These are phyloP conservation scores for Umbelopsis isabellina DNA, from an alignment of 192 early-diverging fungal species.

Conservation along the genomic window DNA sequence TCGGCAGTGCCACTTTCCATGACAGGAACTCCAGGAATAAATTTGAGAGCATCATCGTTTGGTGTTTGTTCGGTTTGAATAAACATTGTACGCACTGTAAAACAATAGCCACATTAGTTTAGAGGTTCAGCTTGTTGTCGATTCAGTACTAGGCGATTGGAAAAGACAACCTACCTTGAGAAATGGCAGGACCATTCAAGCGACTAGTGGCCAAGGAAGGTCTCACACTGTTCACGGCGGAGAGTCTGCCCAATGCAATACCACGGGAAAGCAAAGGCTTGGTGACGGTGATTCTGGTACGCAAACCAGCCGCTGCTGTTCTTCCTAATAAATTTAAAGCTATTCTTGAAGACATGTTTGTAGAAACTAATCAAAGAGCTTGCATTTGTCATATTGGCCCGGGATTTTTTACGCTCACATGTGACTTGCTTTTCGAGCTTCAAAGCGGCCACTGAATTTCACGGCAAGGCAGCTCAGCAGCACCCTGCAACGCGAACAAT, in stretches of 20 bases:
- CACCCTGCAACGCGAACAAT: neutral
- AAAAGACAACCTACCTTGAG: slow-evolving; percentile 2
- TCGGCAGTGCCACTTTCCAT: slow-evolving; percentile 78
- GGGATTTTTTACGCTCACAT: neutral
- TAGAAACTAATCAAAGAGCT: neutral
- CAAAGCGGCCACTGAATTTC: slow-evolving; percentile 4
- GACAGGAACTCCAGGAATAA: slow-evolving; percentile 91
- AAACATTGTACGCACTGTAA: slow-evolving; percentile 74
- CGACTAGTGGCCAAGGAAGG: neutral
- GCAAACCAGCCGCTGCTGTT: neutral
- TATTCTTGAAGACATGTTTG: slow-evolving; percentile 11
- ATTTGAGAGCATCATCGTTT: slow-evolving; percentile 94
- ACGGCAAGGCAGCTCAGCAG: neutral
- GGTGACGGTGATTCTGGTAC: neutral
- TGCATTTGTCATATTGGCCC: slow-evolving; percentile 7
- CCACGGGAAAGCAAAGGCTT: slow-evolving; percentile 7
- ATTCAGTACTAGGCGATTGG: neutral
- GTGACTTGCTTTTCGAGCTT: slow-evolving; percentile 7
- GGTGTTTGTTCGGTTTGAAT: slow-evolving; percentile 92
- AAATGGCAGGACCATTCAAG: neutral
- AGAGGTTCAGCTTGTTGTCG: too few relatives aligned
- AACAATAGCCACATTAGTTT: neutral
- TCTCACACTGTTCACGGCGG: neutral
- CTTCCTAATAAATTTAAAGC: slow-evolving; percentile 13
- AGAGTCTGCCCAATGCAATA: slow-evolving; percentile 8